A percentile compares a stretch with the other conserved stretches of the same genome.
These are phyloP conservation scores for Porcisia deanei DNA, from an alignment of 208 protist genomes.

Conservation along the genomic window DNA sequence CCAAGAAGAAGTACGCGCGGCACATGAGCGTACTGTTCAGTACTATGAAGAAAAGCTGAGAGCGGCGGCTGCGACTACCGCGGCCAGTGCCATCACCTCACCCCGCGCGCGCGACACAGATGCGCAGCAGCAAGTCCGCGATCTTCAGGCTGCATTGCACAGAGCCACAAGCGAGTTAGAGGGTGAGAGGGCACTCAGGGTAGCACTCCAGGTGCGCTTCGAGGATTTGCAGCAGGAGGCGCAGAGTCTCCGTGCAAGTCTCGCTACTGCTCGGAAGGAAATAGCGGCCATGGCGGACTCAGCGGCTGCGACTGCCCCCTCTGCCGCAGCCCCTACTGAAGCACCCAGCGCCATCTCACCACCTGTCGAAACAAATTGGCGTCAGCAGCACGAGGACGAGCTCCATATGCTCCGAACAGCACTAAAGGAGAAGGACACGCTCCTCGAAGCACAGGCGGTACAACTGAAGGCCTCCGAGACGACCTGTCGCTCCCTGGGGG, in stretches of 20 bases:
- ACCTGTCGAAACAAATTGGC: neutral
- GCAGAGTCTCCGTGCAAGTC: neutral
- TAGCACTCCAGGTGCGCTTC: neutral
- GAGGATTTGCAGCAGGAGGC: slow-evolving; percentile 8
- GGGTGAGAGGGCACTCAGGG: slow-evolving; percentile 1
- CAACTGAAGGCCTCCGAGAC: slow-evolving; percentile 15
- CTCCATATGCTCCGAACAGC: neutral
- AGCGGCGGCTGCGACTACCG: neutral
- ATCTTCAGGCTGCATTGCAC: slow-evolving; percentile 5
- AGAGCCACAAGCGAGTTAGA: slow-evolving; percentile 7
- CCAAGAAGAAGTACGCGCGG: slow-evolving; percentile 37
- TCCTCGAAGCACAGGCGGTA: neutral
- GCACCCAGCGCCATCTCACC: too few relatives aligned
- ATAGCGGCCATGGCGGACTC: neutral
- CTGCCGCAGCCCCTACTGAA: neutral
- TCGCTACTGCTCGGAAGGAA: slow-evolving; percentile 1
- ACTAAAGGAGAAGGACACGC: neutral
- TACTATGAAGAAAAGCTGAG: slow-evolving; percentile 49
- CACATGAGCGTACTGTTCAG: slow-evolving; percentile 40
- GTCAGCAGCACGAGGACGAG: neutral
- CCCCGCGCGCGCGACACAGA: neutral
- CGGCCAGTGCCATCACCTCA: slow-evolving; percentile 1
- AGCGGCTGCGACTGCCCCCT: neutral
- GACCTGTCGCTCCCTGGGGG: slow-evolving; percentile 3
- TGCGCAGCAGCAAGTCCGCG: slow-evolving; percentile 6